Base-by-base conservation (phyloP, 106 monocot species). In the Acanthochlamys bracteata region DNA sequence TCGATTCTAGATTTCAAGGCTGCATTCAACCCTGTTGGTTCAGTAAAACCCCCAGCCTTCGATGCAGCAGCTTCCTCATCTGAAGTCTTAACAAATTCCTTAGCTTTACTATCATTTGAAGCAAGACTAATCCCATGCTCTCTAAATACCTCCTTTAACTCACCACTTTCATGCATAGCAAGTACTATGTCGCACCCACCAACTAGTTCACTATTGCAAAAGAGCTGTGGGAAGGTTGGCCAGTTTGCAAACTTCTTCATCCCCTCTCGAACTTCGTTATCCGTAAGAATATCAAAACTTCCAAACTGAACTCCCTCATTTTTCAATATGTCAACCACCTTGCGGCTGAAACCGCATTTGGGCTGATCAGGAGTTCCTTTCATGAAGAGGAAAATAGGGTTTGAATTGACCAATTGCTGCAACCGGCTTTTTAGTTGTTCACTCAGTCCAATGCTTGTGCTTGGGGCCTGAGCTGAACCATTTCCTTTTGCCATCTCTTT, bases 171-270 rank as follows among this genome's bases (percentile, higher is more conserved):
- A 63, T 90, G 89, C 86, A 94, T 83, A 60, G 94, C 83, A 73
- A 80, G 71, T 33, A 21, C 66, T 69, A 90, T 90, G 73, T 94
- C 94, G 79, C 82, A 84, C 7, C 89, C 94, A 70, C 94, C 94
- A 62, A 94, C 64, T 59, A 94, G 79, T 63, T 94, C 94, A 9
- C 89, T 84, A 65, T 90, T 89, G 84, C 76, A 90, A 63, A 66
- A 94, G 39, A 94, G 84, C 63, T 94, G 94, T 53, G 94, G 94
- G 55, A 84, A 94, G 41, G 94, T 94, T 42, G 94, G 81, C 89
- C 94, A 89, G 26, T 89, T 89, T 13, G 93, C 86, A 63, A 82
- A 84, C 42, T 84, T 77, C 61, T 94, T 89, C 80, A 94, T 72
- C 10, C 82, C 93, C 24, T 94, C 86, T 56, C 89, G 81, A 14